Evolutionary conservation across 73 alveolate species (phyloP), one percentile per base, ranked within the genome.

Genomic region (Stentor coeruleus): DNA sequence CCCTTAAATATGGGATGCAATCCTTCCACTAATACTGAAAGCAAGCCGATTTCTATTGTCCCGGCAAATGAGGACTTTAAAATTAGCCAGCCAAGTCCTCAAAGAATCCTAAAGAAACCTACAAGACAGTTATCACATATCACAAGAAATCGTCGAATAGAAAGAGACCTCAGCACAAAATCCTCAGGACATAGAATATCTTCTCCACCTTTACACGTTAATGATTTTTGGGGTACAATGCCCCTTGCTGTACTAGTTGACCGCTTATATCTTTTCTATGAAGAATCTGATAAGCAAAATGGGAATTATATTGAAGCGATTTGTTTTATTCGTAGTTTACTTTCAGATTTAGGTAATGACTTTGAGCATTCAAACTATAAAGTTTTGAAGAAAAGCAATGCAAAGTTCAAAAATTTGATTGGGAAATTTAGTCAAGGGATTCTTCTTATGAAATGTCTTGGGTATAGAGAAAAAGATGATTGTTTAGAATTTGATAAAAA

Each of bases 391-490:
- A 66, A 66, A 33, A 31, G n/a, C 36, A 33, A 66, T 33, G 37
- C 11, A 33, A 66, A 31, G 33, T 66, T 66, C 39, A 66, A 66
- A 20, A 26, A 66, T 28, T 28, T 31, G 37, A 2, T 66, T 20
- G 79, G 79, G 39, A 20, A 66, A 33, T 66, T 26, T 33, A 20
- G 40, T 20, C 37, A 20, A 66, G 79, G 79, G 33, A 20, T 66
- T 66, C 41, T 15, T 14, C 39, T 66, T 0, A 26, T 66, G 42
- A 20, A 66, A 2, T 20, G 49, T 26, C 37, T 66, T 20, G 79
- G 79, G 79, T 66, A 20, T 66, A 37, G 79, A 66, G 79, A 66
- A 14, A 31, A 66, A 33, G 79, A 66, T 14, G 79, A 66, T 20
- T 20, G 14, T 66, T 1, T 66, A 1, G 37, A 20, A 20, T 20